Evolutionary conservation across 108 stramenopile genomes (phyloP).

Genomic region (Cyclotella baltica): DNA sequence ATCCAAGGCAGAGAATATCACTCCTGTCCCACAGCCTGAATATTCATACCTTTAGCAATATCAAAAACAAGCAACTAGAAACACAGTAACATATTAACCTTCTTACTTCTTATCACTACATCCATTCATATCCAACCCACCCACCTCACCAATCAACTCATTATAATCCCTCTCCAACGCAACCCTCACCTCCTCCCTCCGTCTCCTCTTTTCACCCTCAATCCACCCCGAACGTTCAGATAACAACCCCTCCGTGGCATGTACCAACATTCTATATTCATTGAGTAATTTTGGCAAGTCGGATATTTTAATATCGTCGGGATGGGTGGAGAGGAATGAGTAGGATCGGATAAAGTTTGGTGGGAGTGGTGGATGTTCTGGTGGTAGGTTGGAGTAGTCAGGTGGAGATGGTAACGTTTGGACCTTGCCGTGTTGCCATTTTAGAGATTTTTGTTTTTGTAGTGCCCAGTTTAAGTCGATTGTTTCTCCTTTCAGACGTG

Average conservation of each 20-base stretch:
- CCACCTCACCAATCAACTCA: slow-evolving; percentile 27
- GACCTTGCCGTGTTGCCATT: slow-evolving; percentile 48
- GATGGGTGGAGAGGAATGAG: slow-evolving; percentile 64
- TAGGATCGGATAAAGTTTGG: slow-evolving; percentile 70
- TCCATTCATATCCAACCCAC: neutral
- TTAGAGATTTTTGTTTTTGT: slow-evolving; percentile 30
- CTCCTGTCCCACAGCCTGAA: too few species aligned
- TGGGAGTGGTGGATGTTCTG: slow-evolving; percentile 46
- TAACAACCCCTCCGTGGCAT: slow-evolving; percentile 71
- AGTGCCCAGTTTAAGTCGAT: slow-evolving; percentile 80
- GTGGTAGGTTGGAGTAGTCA: slow-evolving; percentile 11
- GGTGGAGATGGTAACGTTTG: slow-evolving; percentile 12
- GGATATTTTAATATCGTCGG: slow-evolving; percentile 71
- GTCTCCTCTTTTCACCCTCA: slow-evolving; percentile 34
- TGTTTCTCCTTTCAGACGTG: slow-evolving; percentile 65
- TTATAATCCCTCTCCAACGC: slow-evolving; percentile 36
- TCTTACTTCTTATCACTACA: neutral
- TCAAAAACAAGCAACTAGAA: too few species aligned
- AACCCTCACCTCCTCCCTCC: slow-evolving; percentile 21
- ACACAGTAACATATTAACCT: neutral
- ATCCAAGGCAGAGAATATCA: too few species aligned
- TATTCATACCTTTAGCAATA: too few species aligned
- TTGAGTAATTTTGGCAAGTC: slow-evolving; percentile 74
- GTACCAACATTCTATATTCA: slow-evolving; percentile 83
- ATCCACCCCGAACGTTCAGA: slow-evolving; percentile 59